Percentiles rank a stretch among this genome's conserved stretches.
Evolutionary conservation across 2,329 filamentous ascomycete genomes (phyloP).

Genomic region (Tolypocladium tundrense): DNA sequence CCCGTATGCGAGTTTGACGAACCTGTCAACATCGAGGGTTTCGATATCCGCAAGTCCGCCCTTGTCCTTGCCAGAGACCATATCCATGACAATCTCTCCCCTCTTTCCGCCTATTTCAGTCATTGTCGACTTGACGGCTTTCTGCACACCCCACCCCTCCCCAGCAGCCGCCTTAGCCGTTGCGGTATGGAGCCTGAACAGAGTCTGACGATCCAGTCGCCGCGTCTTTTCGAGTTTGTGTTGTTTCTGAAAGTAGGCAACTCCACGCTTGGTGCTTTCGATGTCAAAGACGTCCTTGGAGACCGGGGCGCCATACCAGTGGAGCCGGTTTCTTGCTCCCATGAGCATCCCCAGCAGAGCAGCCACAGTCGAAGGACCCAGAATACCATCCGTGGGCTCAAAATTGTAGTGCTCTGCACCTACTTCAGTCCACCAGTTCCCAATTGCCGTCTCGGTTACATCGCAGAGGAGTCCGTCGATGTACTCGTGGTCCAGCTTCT

Average conservation of each 20-base stretch:
- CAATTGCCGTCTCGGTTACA: constrained; percentile 78
- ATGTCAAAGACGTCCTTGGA: constrained; percentile 89
- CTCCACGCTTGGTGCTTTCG: constrained; percentile 68
- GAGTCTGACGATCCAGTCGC: constrained; percentile 71
- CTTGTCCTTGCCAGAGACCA: constrained; percentile 79
- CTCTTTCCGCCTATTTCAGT: constrained; percentile 89
- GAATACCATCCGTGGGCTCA: constrained; percentile 83
- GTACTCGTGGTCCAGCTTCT: constrained; percentile 77
- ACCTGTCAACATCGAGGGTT: constrained; percentile 78
- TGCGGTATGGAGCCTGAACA: constrained; percentile 68
- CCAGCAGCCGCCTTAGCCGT: constrained; percentile 85
- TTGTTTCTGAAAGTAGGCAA: constrained; percentile 81
- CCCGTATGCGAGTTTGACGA: constrained; percentile 67
- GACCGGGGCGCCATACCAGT: constrained; percentile 74
- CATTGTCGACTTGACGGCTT: constrained; percentile 90
- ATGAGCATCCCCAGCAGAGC: constrained; percentile 80
- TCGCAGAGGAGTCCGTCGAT: constrained; percentile 90
- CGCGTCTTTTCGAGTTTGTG: constrained; percentile 71
- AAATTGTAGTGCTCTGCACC: constrained; percentile 86
- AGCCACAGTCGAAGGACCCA: constrained; percentile 85
- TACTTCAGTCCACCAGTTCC: constrained; percentile 93
- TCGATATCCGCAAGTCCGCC: constrained; percentile 87
- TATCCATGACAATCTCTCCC: constrained; percentile 91
- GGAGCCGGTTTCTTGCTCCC: constrained; percentile 80
- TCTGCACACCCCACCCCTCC: constrained; percentile 85